Conservation (phyloP, 2,329 filamentous ascomycete species). For the Pseudocercospora eumusae region DNA sequence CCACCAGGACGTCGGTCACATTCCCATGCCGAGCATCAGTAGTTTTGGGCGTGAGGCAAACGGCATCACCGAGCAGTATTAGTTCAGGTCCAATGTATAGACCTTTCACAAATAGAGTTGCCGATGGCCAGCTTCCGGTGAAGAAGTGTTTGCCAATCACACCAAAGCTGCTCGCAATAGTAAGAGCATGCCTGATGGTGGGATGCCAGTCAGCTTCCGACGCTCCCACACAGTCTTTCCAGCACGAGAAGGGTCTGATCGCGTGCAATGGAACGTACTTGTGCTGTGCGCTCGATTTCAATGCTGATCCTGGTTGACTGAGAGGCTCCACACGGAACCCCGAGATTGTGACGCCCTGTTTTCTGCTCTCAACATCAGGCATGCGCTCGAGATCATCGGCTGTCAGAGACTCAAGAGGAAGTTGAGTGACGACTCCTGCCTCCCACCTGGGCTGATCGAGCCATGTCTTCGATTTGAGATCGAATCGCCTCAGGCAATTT, state of each 20-base stretch:
- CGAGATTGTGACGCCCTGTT: constrained; percentile 49
- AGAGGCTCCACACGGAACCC: constrained; percentile 61
- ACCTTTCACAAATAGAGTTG: constrained; percentile 54
- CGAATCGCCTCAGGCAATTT: constrained; percentile 28
- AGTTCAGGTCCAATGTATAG: constrained; percentile 61
- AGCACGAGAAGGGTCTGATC: constrained; percentile 58
- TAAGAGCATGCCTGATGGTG: constrained; percentile 58
- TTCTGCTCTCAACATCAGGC: constrained; percentile 39
- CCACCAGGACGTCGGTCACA: constrained; percentile 56
- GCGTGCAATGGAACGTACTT: constrained; percentile 57
- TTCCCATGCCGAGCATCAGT: constrained; percentile 25
- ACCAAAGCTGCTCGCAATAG: constrained; percentile 55
- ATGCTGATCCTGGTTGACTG: constrained; percentile 48
- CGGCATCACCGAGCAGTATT: constrained; percentile 55
- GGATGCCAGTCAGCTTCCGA: constrained; percentile 51
- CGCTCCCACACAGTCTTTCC: constrained; percentile 51
- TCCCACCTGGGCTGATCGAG: constrained; percentile 53
- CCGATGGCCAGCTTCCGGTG: constrained; percentile 57
- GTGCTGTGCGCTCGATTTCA: constrained; percentile 58
- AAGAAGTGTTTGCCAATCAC: constrained; percentile 56
- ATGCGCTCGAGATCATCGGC: constrained; percentile 51
- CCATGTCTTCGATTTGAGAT: constrained; percentile 15
- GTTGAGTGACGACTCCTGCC: constrained; percentile 58
- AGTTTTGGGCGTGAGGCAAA: constrained; percentile 49
- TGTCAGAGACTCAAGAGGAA: constrained; percentile 46